Percentiles rank a stretch among this genome's conserved stretches.
Evolutionary conservation across 208 protist species (phyloP).

Genomic region (Wallacemonas sp.): DNA sequence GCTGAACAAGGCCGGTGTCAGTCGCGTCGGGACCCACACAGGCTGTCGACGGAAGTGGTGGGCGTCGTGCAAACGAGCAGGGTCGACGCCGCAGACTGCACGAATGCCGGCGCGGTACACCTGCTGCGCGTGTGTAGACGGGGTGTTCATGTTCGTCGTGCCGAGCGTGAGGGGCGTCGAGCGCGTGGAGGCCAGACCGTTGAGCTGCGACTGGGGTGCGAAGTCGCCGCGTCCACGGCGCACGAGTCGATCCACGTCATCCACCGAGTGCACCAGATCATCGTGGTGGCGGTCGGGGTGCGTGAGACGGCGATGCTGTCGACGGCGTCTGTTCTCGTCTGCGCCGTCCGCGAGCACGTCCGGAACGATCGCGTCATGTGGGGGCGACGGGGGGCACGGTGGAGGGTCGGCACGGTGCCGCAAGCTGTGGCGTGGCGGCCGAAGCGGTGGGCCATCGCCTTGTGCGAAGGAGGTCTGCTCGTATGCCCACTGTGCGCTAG

Average conservation of each 20-base stretch:
- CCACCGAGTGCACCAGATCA: slow-evolving; percentile 5
- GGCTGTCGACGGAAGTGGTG: slow-evolving; percentile 18
- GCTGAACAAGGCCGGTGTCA: background rate
- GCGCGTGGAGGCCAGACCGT: background rate
- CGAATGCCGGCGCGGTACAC: slow-evolving; percentile 21
- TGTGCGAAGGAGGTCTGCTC: too few relatives aligned
- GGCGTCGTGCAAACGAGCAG: slow-evolving; percentile 14
- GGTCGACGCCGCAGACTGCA: slow-evolving; percentile 23
- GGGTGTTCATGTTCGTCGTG: background rate
- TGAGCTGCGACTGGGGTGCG: slow-evolving; percentile 13
- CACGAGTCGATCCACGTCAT: slow-evolving; percentile 4
- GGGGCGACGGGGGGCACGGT: background rate
- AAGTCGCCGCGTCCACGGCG: background rate
- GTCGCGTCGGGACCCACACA: slow-evolving; percentile 8
- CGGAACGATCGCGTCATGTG: background rate
- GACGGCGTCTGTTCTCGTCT: background rate
- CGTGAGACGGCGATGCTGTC: background rate
- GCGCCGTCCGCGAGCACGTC: background rate
- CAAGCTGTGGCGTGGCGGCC: background rate
- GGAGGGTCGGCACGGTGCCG: background rate
- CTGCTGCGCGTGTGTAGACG: background rate
- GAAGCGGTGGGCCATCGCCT: too few relatives aligned
- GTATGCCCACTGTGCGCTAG: too few relatives aligned
- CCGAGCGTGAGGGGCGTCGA: slow-evolving; percentile 2
- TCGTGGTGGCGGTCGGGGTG: too few relatives aligned